A percentile compares a stretch with the other conserved stretches of the same genome.
Conservation (phyloP, 345 rosid species). For the Pelargonium nanum region DNA sequence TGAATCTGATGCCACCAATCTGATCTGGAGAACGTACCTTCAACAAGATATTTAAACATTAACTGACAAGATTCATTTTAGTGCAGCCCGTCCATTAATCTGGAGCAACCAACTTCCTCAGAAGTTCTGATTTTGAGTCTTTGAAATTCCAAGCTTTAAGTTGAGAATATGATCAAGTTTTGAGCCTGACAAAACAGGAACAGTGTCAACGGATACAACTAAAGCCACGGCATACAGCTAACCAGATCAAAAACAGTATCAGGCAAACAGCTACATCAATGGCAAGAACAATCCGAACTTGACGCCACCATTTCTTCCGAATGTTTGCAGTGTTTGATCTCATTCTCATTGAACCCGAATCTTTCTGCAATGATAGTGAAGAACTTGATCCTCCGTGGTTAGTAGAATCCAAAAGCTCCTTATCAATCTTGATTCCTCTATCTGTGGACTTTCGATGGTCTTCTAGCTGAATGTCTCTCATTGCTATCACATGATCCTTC, state of each 20-base stretch:
- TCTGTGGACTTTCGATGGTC: conserved; percentile 49
- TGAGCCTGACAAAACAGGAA: background rate
- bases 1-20: background rate
- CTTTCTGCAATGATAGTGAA: conserved; percentile 43
- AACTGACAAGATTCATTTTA: no score
- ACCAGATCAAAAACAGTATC: conserved; percentile 55
- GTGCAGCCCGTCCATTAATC: no score
- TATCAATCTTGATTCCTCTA: conserved; percentile 35
- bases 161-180: background rate
- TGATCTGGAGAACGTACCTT: background rate
- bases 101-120: background rate
- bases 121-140: background rate
- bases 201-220: conserved; percentile 26
- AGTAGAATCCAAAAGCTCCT: conserved; percentile 24
- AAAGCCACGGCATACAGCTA: conserved; percentile 48
- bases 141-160: background rate
- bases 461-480: conserved; percentile 59
- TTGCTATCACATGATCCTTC: conserved; percentile 47
- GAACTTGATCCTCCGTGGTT: conserved; percentile 32
- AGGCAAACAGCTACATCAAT: conserved; percentile 67
- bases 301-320: conserved; percentile 62
- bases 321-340: conserved; percentile 45
- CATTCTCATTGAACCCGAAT: conserved; percentile 47
- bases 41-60: background rate
- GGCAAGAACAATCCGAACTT: conserved; percentile 62